Percentiles rank a stretch among this genome's conserved stretches.
phyloP scores from a whole-genome alignment of 1,284 basidiomycete genomes.

The Macrocybe sp. region DNA sequence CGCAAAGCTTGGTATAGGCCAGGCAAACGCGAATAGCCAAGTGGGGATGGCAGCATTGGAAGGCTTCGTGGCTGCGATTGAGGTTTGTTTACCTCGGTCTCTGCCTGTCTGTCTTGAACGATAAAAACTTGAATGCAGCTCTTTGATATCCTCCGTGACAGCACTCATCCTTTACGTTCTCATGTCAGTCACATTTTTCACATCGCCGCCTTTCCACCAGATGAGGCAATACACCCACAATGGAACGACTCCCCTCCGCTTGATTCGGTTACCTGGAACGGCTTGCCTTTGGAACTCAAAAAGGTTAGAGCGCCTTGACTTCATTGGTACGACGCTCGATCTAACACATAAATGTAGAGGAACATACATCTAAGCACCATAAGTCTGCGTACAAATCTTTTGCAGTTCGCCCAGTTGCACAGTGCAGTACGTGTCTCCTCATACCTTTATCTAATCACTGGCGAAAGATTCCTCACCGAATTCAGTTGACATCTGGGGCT shows the following conservation, averaged over 20 bases:
- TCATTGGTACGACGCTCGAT: neutral
- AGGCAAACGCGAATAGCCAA: slow-evolving; percentile 41
- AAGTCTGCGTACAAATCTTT: slow-evolving; percentile 35
- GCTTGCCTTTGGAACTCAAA: slow-evolving; percentile 54
- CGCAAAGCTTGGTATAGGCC: slow-evolving; percentile 48
- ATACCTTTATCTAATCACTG: slow-evolving; percentile 7
- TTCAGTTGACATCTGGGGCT: slow-evolving; percentile 32
- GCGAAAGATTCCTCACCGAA: neutral
- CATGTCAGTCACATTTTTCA: slow-evolving; percentile 54
- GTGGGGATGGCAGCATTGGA: slow-evolving; percentile 67
- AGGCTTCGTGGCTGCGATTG: slow-evolving; percentile 64
- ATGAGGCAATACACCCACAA: slow-evolving; percentile 46
- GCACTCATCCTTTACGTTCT: slow-evolving; percentile 14
- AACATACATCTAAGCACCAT: slow-evolving; percentile 57
- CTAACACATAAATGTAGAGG: slow-evolving; percentile 37
- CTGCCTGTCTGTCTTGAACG: neutral
- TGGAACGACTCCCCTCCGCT: slow-evolving; percentile 48
- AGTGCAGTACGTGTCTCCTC: slow-evolving; percentile 34
- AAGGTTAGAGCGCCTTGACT: slow-evolving; percentile 37
- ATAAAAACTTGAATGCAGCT: slow-evolving; percentile 33
- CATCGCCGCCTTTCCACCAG: slow-evolving; percentile 51
- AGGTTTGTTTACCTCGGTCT: slow-evolving; percentile 38
- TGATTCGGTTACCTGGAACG: slow-evolving; percentile 63
- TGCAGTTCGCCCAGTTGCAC: slow-evolving; percentile 48
- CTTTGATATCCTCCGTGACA: slow-evolving; percentile 42